Conservation (phyloP, 2,329 filamentous ascomycete genomes). For the Escovopsis sp. region DNA sequence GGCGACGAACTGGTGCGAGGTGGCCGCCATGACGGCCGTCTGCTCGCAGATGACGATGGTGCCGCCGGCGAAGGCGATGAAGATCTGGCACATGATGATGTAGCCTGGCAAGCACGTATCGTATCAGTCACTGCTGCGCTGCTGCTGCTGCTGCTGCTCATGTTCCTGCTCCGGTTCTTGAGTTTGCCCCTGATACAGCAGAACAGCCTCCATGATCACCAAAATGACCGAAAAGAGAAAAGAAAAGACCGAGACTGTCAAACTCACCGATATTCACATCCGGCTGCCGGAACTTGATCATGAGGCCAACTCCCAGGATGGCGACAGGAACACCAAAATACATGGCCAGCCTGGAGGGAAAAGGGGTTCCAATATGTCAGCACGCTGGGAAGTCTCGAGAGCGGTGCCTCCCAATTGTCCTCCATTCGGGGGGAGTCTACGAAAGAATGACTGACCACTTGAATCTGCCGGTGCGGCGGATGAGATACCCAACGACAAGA, state of each 20-base stretch:
- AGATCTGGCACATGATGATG: conserved; percentile 43
- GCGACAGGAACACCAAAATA: conserved; percentile 38
- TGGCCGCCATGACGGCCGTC: conserved; percentile 42
- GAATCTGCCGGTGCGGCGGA: conserved; percentile 35
- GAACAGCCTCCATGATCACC: too few relatives aligned
- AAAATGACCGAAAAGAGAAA: neutral
- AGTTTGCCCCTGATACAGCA: too few relatives aligned
- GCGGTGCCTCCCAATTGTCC: too few relatives aligned
- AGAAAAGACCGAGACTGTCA: too few relatives aligned
- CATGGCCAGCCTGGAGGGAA: conserved; percentile 20
- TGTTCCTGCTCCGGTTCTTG: too few relatives aligned
- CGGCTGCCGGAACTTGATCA: conserved; percentile 42
- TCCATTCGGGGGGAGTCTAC: too few relatives aligned
- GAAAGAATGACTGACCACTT: conserved; percentile 20
- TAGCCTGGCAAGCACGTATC: conserved; percentile 25
- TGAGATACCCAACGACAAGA: conserved; percentile 30
- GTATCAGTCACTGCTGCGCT: too few relatives aligned
- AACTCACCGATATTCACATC: conserved; percentile 24
- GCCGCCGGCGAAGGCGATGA: conserved; percentile 42
- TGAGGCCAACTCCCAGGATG: conserved; percentile 37
- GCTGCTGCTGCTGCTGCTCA: too few relatives aligned
- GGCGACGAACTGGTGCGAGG: conserved; percentile 39
- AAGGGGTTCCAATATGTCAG: neutral
- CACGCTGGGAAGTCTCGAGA: neutral
- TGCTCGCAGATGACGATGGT: conserved; percentile 41